phyloP scores from a whole-genome alignment of 495 filamentous ascomycete genomes.

The Penicillium salamii region DNA sequence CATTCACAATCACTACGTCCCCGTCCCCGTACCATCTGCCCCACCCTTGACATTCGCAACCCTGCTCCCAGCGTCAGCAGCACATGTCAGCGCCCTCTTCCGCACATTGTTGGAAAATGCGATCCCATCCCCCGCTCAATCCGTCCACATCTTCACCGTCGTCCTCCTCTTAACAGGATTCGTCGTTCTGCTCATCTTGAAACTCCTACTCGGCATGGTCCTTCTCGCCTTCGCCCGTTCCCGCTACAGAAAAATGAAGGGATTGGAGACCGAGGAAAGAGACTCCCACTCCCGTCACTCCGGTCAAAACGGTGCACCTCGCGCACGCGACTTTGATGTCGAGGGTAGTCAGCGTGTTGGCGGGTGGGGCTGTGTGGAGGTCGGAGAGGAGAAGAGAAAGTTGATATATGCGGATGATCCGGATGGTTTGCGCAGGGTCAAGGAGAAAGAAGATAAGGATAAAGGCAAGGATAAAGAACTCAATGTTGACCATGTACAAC shows the following conservation, averaged over 20 bases:
- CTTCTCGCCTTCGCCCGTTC: constrained; percentile 71
- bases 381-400: constrained; percentile 80
- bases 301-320: constrained; percentile 5
- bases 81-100: constrained; percentile 36
- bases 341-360: constrained; percentile 72
- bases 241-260: constrained; percentile 78
- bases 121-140: constrained; percentile 45
- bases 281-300: constrained; percentile 6
- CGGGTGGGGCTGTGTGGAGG: constrained; percentile 79
- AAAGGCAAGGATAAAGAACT: constrained; percentile 55
- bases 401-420: constrained; percentile 87
- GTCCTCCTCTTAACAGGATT: constrained; percentile 75
- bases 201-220: constrained; percentile 80
- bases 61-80: constrained; percentile 33
- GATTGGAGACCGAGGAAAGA: constrained; percentile 52
- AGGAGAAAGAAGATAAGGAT: constrained; percentile 66
- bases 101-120: constrained; percentile 40
- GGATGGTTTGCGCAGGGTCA: constrained; percentile 62
- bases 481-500: constrained; percentile 64
- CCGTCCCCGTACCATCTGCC: constrained; percentile 27
- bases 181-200: constrained; percentile 71
- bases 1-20: constrained; percentile 51
- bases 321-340: constrained; percentile 51
- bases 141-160: constrained; percentile 58
- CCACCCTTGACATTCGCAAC: constrained; percentile 37